Conservation (phyloP, 2,329 filamentous ascomycete genomes). For the Pyricularia pennisetigena region DNA sequence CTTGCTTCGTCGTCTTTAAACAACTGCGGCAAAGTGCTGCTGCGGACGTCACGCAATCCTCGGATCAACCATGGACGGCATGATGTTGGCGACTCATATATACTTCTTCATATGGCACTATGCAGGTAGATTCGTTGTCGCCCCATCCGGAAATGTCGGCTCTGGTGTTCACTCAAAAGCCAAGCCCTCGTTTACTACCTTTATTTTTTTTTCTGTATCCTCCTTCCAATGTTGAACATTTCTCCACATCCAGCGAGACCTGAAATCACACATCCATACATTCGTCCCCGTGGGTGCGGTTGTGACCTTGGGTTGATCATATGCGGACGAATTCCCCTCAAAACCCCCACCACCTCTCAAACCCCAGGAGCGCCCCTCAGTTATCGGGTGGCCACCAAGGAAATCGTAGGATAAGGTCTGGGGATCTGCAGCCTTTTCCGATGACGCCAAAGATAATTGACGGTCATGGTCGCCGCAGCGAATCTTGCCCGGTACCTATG, state of each 20-base stretch:
- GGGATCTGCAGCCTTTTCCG: neutral
- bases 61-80: neutral
- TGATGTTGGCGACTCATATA: neutral
- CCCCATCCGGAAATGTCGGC: neutral
- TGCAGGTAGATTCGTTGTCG: no score
- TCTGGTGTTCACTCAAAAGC: neutral
- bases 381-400: neutral
- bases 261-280: neutral
- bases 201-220: neutral
- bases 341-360: neutral
- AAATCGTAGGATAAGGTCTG: neutral
- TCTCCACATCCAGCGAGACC: neutral
- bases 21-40: neutral
- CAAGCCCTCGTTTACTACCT: neutral
- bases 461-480: neutral
- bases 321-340: neutral
- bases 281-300: neutral
- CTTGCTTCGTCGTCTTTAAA: neutral
- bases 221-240: neutral
- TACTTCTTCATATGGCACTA: neutral
- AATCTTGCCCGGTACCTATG: neutral
- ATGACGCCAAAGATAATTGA: neutral
- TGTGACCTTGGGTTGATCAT: neutral
- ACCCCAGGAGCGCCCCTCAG: neutral
- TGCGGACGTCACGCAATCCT: neutral